Evolutionary conservation across 257 asterid species (phyloP).

Genomic region (Salvia rosmarinus): DNA sequence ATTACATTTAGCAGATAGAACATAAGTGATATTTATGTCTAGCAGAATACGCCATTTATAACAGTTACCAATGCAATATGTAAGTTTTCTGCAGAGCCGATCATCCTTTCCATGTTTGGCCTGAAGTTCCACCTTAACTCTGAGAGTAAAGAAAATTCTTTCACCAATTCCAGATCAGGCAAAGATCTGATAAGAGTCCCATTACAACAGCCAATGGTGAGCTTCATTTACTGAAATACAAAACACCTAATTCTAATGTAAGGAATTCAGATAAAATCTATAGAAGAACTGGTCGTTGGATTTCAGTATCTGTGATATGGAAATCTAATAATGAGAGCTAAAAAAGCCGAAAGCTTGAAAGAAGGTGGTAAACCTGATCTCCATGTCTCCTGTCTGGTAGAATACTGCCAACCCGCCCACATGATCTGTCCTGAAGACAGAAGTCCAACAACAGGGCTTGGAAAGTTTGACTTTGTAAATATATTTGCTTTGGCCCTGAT

Average conservation of each 20-base stretch:
- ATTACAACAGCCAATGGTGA: conserved; percentile 17
- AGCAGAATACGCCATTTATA: conserved; percentile 22
- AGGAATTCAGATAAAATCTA: conserved; percentile 23
- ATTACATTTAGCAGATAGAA: neutral
- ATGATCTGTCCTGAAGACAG: conserved; percentile 56
- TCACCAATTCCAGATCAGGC: conserved; percentile 79
- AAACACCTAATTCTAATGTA: neutral
- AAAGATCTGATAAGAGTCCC: conserved; percentile 64
- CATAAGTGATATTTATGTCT: neutral
- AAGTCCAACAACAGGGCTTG: conserved; percentile 78
- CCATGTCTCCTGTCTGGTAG: conserved; percentile 76
- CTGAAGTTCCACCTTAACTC: conserved; percentile 79
- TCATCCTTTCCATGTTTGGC: conserved; percentile 71
- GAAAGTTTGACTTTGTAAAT: conserved; percentile 66
- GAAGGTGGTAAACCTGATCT: conserved; percentile 63
- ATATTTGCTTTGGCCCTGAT: conserved; percentile 72
- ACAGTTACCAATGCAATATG: conserved; percentile 67
- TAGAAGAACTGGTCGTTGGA: conserved; percentile 2
- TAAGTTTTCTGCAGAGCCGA: conserved; percentile 63
- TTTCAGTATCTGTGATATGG: conserved; percentile 10
- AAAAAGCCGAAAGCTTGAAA: too few species aligned
- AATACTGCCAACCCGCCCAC: conserved; percentile 63
- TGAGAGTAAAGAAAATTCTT: conserved; percentile 61
- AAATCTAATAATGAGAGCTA: conserved; percentile 22
- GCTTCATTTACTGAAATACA: conserved; percentile 24